Evolutionary conservation across 495 filamentous ascomycete genomes (phyloP), one percentile per base, ranked within the genome.

Genomic region (Aspergillus biplanus): DNA sequence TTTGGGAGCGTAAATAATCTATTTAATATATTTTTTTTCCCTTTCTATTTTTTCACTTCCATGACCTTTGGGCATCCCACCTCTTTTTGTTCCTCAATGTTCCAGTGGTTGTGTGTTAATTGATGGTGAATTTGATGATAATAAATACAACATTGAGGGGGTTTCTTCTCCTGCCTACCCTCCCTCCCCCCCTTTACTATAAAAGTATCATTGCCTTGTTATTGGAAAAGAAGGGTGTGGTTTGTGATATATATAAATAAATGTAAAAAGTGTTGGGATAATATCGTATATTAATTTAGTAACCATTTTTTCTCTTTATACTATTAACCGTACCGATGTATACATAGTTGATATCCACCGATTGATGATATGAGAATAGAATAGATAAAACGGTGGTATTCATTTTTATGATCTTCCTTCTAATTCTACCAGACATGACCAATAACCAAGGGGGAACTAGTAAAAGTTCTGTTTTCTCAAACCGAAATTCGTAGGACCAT

Each of bases 1-100:
- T 59, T 78, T 97, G 57, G 63, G 69, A 52, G 61, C 65, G 34
- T 78, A 72, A 59, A 70, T 67, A 63, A 55, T 49, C 66, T 65
- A 50, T 49, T 31, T 21, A 33, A 37, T 27, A 27, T 27, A 21
- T 47, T 18, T 53, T 39, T 48, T 15, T 35, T 15, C 9, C 44
- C 52, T 62, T 57, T 64, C 63, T 57, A 54, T 59, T 27, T 54
- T 56, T 49, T 59, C 56, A 27, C 44, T 47, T 9, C 35, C 48
- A 34, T 13, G 18, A 18, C 39, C 18, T 7, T 56, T 27, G 21
- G 21, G 21, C 21, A 27, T 2, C 21, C 2, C 21, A 16, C 48
- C 4, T 58, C 27, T 27, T 33, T 59, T 48, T 58, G 35, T 37
- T 33, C 52, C 21, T 57, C 32, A 35, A 39, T 35, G 52, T 31